Evolutionary conservation across 192 early-diverging fungal species (phyloP).

Genomic region (Coemansia asiatica): DNA sequence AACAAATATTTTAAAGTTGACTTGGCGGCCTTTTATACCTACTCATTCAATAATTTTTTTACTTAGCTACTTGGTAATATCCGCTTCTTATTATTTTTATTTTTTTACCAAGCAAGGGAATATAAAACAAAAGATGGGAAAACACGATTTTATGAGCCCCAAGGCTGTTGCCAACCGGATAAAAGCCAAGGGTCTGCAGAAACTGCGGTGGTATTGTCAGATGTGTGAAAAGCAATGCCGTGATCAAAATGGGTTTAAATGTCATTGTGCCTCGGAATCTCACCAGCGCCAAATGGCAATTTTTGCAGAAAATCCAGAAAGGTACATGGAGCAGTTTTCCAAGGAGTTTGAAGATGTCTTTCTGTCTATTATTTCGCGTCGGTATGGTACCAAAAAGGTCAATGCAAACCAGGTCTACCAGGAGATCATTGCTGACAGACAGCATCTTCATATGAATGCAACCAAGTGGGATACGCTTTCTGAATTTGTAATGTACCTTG

Average conservation of each 20-base stretch:
- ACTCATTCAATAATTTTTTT: no score
- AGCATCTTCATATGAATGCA: slow-evolving; percentile 96
- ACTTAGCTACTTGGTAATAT: no score
- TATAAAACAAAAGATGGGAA: slow-evolving; percentile 61
- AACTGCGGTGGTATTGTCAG: slow-evolving; percentile 91
- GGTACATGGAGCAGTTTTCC: slow-evolving; percentile 75
- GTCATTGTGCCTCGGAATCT: slow-evolving; percentile 84
- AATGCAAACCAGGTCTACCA: slow-evolving; percentile 96
- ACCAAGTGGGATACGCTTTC: slow-evolving; percentile 89
- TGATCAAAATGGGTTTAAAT: slow-evolving; percentile 96
- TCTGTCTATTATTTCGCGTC: slow-evolving; percentile 75
- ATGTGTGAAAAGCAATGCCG: slow-evolving; percentile 88
- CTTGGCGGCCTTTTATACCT: no score
- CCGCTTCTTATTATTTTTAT: no score
- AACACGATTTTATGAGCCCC: slow-evolving; percentile 73
- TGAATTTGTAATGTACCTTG: slow-evolving; percentile 86
- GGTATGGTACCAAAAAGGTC: slow-evolving; percentile 80
- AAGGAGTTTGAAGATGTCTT: slow-evolving; percentile 83
- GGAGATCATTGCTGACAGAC: slow-evolving; percentile 87
- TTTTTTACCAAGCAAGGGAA: no score
- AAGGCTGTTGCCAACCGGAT: slow-evolving; percentile 91
- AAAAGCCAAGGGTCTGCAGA: slow-evolving; percentile 88
- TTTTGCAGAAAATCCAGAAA: slow-evolving; percentile 77
- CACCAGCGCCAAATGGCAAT: slow-evolving; percentile 90
- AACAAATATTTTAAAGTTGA: no score